Percentiles rank a stretch among this genome's conserved stretches.
phyloP scores from a whole-genome alignment of 106 monocot genomes.

The Apostasia ramifera region DNA sequence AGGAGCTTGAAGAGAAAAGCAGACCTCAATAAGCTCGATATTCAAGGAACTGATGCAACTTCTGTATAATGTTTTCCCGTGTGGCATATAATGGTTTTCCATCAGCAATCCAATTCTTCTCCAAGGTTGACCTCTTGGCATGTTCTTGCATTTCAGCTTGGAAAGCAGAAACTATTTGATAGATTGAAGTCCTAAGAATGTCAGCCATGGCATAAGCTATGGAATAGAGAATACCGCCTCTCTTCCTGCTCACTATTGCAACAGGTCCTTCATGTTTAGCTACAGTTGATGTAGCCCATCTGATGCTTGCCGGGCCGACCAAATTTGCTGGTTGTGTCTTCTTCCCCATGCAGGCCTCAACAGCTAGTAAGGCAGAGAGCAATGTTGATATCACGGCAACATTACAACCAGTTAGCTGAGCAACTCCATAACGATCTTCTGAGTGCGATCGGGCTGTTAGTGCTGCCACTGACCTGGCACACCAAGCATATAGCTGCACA shows the following conservation, averaged over 20 bases:
- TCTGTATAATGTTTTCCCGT: constrained; percentile 57
- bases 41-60: constrained; percentile 59
- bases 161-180: constrained; percentile 68
- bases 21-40: constrained; percentile 50
- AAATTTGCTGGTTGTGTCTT: constrained; percentile 59
- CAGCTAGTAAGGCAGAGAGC: constrained; percentile 63
- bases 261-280: constrained; percentile 27
- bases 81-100: constrained; percentile 74
- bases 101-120: constrained; percentile 77
- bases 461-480: constrained; percentile 50
- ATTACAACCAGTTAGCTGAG: constrained; percentile 83
- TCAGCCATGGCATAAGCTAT: constrained; percentile 90
- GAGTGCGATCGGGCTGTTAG: constrained; percentile 62
- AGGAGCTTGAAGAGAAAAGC: neutral
- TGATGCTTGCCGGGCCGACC: constrained; percentile 68
- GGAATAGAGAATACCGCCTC: constrained; percentile 24
- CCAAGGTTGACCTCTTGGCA: constrained; percentile 48
- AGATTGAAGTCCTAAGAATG: constrained; percentile 70
- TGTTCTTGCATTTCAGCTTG: constrained; percentile 57
- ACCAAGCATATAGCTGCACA: constrained; percentile 68
- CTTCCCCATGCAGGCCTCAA: constrained; percentile 87
- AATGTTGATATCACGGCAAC: constrained; percentile 51
- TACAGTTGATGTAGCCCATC: constrained; percentile 42
- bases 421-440: constrained; percentile 91
- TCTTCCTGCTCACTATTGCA: constrained; percentile 31